Conservation (phyloP, 768 basidiomycete species). For the Mycena filopes region DNA sequence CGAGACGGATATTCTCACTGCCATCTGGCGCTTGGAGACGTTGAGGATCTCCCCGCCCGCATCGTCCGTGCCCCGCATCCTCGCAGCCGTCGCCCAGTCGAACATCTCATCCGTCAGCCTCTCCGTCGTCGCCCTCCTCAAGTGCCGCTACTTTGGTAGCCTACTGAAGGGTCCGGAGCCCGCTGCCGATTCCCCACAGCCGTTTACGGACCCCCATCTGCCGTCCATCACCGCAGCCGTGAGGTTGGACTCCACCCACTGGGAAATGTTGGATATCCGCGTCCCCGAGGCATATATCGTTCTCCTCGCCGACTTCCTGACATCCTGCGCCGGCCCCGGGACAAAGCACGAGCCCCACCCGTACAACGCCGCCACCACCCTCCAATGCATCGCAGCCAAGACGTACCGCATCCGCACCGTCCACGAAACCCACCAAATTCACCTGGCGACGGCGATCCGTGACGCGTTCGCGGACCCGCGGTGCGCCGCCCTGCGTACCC, state of each 20-base stretch:
- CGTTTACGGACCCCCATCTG: too few species aligned
- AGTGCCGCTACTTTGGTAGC: neutral
- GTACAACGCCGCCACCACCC: too few species aligned
- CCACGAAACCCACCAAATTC: neutral
- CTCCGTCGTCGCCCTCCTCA: neutral
- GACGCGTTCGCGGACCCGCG: neutral
- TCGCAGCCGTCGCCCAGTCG: neutral
- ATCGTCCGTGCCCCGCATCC: neutral
- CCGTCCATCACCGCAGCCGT: too few species aligned
- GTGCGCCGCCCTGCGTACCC: neutral
- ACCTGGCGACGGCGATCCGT: neutral
- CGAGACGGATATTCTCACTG: neutral
- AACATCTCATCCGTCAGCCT: neutral
- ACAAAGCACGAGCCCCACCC: too few species aligned
- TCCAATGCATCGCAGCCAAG: too few species aligned
- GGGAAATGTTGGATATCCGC: too few species aligned
- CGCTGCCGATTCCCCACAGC: too few species aligned
- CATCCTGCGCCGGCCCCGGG: too few species aligned
- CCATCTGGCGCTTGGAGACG: neutral
- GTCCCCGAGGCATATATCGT: too few species aligned
- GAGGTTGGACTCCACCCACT: too few species aligned
- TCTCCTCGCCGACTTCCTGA: too few species aligned
- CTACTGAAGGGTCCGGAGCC: too few species aligned
- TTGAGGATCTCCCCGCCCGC: neutral
- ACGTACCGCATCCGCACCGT: neutral